These are phyloP conservation scores for Aspergillus campestris DNA, from an alignment of 495 filamentous ascomycete genomes.

Conservation along the genomic window DNA sequence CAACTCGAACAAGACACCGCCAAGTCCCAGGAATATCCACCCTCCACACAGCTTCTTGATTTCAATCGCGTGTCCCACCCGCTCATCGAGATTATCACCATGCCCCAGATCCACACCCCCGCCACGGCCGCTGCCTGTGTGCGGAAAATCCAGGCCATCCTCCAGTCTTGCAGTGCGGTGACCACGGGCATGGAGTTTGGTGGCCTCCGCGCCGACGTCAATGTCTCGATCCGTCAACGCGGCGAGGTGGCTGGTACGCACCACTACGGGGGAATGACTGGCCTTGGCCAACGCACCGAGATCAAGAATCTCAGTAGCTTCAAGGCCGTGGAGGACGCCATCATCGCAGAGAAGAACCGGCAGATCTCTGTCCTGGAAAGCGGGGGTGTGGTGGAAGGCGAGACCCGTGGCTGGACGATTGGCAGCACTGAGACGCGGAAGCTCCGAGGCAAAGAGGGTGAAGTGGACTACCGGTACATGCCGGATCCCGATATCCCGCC, in stretches of 20 bases:
- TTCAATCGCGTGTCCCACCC: constrained; percentile 91
- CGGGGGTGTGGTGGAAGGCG: constrained; percentile 70
- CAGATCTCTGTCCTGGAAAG: constrained; percentile 75
- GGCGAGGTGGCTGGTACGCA: constrained; percentile 32
- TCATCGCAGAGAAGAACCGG: constrained; percentile 79
- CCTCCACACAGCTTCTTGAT: constrained; percentile 69
- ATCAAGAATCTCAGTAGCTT: constrained; percentile 97
- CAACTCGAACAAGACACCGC: constrained; percentile 98
- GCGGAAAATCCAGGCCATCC: constrained; percentile 74
- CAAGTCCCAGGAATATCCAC: constrained; percentile 75
- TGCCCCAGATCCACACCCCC: constrained; percentile 75
- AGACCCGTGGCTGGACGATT: constrained; percentile 90
- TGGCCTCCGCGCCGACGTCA: constrained; percentile 87
- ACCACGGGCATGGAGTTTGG: constrained; percentile 88
- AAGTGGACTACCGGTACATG: constrained; percentile 98
- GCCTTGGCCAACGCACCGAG: constrained; percentile 81
- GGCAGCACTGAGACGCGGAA: constrained; percentile 64
- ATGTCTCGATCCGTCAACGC: constrained; percentile 72
- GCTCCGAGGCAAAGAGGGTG: constrained; percentile 87
- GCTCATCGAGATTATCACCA: constrained; percentile 90
- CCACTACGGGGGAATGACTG: constrained; percentile 45
- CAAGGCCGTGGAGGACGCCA: constrained; percentile 89
- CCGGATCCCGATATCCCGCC: constrained; percentile 88
- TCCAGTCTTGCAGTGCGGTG: constrained; percentile 74
- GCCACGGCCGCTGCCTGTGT: constrained; percentile 80